Evolutionary conservation across 2,329 filamentous ascomycete genomes (phyloP), one percentile per base, ranked within the genome.

Genomic region (Penicillium olsonii): DNA sequence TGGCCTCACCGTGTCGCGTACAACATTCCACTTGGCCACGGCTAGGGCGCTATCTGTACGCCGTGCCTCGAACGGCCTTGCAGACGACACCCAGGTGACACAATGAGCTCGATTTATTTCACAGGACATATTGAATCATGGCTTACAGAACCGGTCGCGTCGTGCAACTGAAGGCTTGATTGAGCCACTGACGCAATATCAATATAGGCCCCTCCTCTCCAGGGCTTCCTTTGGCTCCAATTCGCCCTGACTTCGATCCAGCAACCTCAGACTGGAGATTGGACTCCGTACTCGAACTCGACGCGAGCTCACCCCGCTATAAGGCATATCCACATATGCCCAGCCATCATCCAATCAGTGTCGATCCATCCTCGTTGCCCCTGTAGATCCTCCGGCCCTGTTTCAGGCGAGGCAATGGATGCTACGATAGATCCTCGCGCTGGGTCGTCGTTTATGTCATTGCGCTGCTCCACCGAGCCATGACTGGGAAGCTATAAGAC

Each of bases 311-410:
- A 15, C 34, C 46, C 34, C 34, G 40, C 34, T 33, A 19, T 39
- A 39, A 41, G 27, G 41, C 46, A 35, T 41, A 27, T 5, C 37
- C 10, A 17, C 29, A 18, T 35, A 26, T 34, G 17, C 14, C 42
- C 41, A 49, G 19, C 41, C 20, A 29, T 35, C 41, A 24, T 20
- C 41, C 37, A 49, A 40, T 45, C 42, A 35, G 42, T 12, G 45
- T 24, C 18, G 24, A 37, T 43, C 26, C 2, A 45, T 40, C 47
- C 42, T 35, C 27, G 11, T 27, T 29, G 1, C 47, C 47, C 46
- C 47, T 49, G 47, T 40, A 49, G 47, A 49, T 49, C 47, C 35
- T 31, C 29, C 47, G 26, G 27, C 20, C 35, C 35, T 40, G 42
- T 39, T 49, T 45, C 12, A 49, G 20, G 18, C 42, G 14, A 43